phyloP scores from a whole-genome alignment of 2,329 filamentous ascomycete genomes.

The Monosporascus sp. region DNA sequence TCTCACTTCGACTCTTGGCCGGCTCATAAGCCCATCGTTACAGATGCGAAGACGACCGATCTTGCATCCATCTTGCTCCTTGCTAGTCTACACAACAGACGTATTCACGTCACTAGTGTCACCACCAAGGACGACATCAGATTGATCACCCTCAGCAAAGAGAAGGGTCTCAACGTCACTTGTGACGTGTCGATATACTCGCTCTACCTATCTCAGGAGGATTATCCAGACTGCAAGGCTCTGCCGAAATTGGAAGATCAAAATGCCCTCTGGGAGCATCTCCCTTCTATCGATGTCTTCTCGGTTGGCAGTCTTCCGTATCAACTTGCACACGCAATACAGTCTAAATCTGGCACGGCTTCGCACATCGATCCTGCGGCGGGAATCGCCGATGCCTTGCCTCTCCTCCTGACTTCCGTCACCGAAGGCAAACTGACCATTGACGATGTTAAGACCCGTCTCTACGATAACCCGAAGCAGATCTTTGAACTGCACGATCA shows the following conservation, averaged over 20 bases:
- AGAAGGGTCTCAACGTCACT: slow-evolving; percentile 75
- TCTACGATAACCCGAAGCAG: slow-evolving; percentile 73
- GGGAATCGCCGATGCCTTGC: slow-evolving; percentile 68
- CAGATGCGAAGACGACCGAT: slow-evolving; percentile 74
- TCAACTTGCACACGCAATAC: slow-evolving; percentile 57
- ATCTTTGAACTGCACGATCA: slow-evolving; percentile 83
- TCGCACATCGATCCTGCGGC: slow-evolving; percentile 51
- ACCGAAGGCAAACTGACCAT: slow-evolving; percentile 66
- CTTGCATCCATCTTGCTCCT: slow-evolving; percentile 74
- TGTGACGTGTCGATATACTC: slow-evolving; percentile 79
- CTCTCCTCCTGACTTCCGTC: slow-evolving; percentile 70
- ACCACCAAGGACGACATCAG: slow-evolving; percentile 77
- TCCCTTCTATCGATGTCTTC: slow-evolving; percentile 71
- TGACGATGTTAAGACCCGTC: slow-evolving; percentile 64
- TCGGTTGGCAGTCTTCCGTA: slow-evolving; percentile 74
- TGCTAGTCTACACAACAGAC: slow-evolving; percentile 71
- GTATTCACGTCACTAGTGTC: slow-evolving; percentile 74
- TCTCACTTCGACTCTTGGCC: slow-evolving; percentile 77
- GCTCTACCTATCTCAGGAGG: slow-evolving; percentile 66
- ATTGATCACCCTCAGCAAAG: slow-evolving; percentile 71
- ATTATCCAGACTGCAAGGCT: slow-evolving; percentile 61
- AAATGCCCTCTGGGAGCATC: slow-evolving; percentile 66
- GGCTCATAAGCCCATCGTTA: slow-evolving; percentile 71
- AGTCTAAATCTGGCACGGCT: slow-evolving; percentile 26
- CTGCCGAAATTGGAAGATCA: slow-evolving; percentile 66